Evolutionary conservation across 148 eudicot species (phyloP).

Genomic region (Heliosperma pusillum): DNA sequence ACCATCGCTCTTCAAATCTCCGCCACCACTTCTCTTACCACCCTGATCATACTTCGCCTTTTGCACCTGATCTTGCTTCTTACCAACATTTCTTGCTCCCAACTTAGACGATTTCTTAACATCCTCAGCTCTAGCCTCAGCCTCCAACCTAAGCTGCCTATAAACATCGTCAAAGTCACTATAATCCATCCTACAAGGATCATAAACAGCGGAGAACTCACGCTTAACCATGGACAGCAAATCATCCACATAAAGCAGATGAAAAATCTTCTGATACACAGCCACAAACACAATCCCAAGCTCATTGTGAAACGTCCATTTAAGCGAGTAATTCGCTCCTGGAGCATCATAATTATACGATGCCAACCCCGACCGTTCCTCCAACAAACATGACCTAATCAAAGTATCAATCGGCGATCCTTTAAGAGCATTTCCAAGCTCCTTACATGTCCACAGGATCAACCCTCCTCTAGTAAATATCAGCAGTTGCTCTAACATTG

Average conservation of each 20-base stretch:
- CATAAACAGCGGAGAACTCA: constrained; percentile 77
- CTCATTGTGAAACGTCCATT: constrained; percentile 96
- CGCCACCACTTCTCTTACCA: constrained; percentile 57
- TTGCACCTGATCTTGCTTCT: constrained; percentile 60
- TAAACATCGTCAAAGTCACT: constrained; percentile 70
- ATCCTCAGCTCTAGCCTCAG: constrained; percentile 91
- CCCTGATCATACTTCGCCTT: constrained; percentile 54
- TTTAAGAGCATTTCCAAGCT: constrained; percentile 79
- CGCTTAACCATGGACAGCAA: constrained; percentile 83
- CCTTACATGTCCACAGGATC: constrained; percentile 94
- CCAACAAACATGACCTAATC: constrained; percentile 90
- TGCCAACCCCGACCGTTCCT: constrained; percentile 85
- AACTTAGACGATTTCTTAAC: constrained; percentile 69
- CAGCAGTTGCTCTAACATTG: constrained; percentile 87
- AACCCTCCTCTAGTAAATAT: constrained; percentile 98
- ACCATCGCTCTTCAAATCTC: constrained; percentile 48
- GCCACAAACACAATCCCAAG: constrained; percentile 95
- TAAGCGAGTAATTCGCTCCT: constrained; percentile 84
- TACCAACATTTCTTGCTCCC: constrained; percentile 48
- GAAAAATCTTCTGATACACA: constrained; percentile 81
- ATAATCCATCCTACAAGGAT: constrained; percentile 66
- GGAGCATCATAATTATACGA: constrained; percentile 78
- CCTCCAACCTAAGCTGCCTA: constrained; percentile 86
- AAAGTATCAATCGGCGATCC: constrained; percentile 92
- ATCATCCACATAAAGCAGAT: constrained; percentile 90